These are phyloP conservation scores for Boletus smithii DNA, from an alignment of 1,284 basidiomycete genomes.

Conservation along the genomic window DNA sequence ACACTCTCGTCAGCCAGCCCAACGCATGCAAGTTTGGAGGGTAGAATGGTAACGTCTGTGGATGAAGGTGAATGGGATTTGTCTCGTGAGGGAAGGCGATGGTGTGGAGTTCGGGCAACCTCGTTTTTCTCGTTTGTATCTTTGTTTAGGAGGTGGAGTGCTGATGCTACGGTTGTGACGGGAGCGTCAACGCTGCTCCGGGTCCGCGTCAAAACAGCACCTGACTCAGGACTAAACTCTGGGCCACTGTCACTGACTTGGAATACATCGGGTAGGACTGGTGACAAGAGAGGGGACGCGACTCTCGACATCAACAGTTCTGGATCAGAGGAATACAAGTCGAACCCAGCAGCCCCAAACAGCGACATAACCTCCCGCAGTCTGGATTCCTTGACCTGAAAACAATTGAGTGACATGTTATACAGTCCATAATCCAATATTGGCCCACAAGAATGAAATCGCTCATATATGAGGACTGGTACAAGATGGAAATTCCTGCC, in stretches of 20 bases:
- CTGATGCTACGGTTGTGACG: slow-evolving; percentile 29
- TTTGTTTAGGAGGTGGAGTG: slow-evolving; percentile 22
- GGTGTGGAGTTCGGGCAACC: slow-evolving; percentile 4
- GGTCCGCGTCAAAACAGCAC: slow-evolving; percentile 45
- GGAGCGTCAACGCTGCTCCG: slow-evolving; percentile 39
- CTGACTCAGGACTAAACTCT: slow-evolving; percentile 38
- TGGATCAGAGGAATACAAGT: slow-evolving; percentile 59
- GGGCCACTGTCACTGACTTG: slow-evolving; percentile 36
- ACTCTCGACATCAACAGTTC: slow-evolving; percentile 39
- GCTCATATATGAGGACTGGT: slow-evolving; percentile 82
- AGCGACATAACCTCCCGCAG: slow-evolving; percentile 60
- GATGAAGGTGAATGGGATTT: slow-evolving; percentile 48
- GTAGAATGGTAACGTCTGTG: slow-evolving; percentile 47
- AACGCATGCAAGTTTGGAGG: slow-evolving; percentile 54
- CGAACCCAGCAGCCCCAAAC: slow-evolving; percentile 60
- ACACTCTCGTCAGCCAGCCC: slow-evolving; percentile 59
- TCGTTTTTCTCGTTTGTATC: slow-evolving; percentile 9
- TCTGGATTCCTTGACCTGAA: slow-evolving; percentile 63
- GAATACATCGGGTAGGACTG: slow-evolving; percentile 36
- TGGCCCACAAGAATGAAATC: slow-evolving; percentile 75
- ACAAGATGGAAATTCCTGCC: slow-evolving; percentile 80
- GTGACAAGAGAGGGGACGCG: slow-evolving; percentile 38
- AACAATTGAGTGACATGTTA: slow-evolving; percentile 6
- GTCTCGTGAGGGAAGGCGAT: slow-evolving; percentile 18
- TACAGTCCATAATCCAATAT: background rate